phyloP scores from a whole-genome alignment of 768 basidiomycete species.

The Hericium rajendrae region DNA sequence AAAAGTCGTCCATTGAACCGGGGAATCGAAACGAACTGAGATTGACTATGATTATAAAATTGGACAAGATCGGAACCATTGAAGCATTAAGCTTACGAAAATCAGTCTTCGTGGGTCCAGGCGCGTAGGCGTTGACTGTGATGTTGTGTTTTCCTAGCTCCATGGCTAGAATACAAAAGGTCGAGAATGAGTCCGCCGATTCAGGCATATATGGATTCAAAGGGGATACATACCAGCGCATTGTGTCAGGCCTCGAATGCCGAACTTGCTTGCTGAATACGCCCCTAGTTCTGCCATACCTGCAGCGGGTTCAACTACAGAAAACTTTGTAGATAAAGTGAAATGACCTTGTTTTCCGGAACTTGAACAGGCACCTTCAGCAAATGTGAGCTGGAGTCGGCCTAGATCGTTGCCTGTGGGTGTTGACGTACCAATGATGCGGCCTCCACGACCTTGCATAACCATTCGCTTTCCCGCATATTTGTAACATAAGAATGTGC shows the following conservation, averaged over 20 bases:
- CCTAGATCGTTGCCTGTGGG: background rate
- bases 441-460: slow-evolving; percentile 16
- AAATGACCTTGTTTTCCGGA: background rate
- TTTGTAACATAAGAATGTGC: slow-evolving; percentile 17
- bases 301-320: background rate
- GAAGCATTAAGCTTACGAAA: background rate
- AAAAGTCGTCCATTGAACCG: background rate
- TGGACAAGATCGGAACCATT: background rate
- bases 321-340: background rate
- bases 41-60: background rate
- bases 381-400: background rate
- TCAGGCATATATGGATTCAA: background rate
- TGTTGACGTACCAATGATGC: slow-evolving; percentile 15
- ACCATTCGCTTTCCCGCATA: slow-evolving; percentile 17
- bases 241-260: slow-evolving; percentile 22
- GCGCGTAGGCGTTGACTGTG: slow-evolving; percentile 15
- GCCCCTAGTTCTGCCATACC: slow-evolving; percentile 10
- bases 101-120: background rate
- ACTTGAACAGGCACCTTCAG: slow-evolving; percentile 7
- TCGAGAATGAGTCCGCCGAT: background rate
- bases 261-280: slow-evolving; percentile 25
- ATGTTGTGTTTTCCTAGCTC: slow-evolving; percentile 14
- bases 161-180: slow-evolving; percentile 5
- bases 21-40: background rate
- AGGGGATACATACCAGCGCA: slow-evolving; percentile 7